Percentiles rank a stretch among this genome's conserved stretches.
phyloP scores from a whole-genome alignment of 2,329 filamentous ascomycete genomes.

The Fusarium palustre region DNA sequence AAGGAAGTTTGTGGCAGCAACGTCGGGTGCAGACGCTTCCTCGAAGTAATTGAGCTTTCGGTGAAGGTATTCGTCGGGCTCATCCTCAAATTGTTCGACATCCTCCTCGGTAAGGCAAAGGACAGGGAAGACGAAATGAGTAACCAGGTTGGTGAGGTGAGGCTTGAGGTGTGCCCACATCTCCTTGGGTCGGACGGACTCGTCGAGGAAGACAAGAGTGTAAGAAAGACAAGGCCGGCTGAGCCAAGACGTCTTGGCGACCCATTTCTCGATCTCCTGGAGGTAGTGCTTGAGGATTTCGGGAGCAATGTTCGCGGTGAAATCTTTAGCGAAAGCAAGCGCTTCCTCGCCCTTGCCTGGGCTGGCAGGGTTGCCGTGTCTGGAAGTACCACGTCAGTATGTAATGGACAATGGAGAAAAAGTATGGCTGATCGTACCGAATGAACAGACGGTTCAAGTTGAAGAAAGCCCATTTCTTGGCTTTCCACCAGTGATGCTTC shows the following conservation, averaged over 20 bases:
- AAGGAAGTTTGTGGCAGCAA: constrained; percentile 96
- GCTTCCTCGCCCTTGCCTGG: constrained; percentile 82
- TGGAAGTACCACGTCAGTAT: constrained; percentile 51
- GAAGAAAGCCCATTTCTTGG: constrained; percentile 99
- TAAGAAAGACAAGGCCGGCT: constrained; percentile 95
- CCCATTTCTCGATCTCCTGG: constrained; percentile 96
- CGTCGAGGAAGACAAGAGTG: constrained; percentile 93
- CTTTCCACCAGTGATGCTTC: constrained; percentile 98
- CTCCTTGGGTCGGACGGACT: constrained; percentile 95
- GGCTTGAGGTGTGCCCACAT: constrained; percentile 97
- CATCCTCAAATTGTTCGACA: constrained; percentile 90
- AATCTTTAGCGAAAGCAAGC: constrained; percentile 86
- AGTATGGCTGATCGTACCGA: constrained; percentile 65
- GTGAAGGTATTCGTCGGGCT: constrained; percentile 96
- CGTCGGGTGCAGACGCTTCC: constrained; percentile 93
- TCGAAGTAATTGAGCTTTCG: constrained; percentile 98
- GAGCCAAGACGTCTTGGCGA: constrained; percentile 92
- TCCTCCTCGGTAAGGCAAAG: constrained; percentile 93
- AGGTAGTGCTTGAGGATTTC: constrained; percentile 97
- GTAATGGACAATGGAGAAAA: neutral
- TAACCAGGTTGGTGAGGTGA: constrained; percentile 91
- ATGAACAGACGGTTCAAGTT: constrained; percentile 97
- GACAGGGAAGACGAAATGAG: constrained; percentile 95
- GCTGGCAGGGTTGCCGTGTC: constrained; percentile 88
- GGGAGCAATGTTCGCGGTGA: constrained; percentile 90